Base-by-base conservation (phyloP, 2,329 filamentous ascomycete genomes). In the Paraphaeosphaeria minitans region DNA sequence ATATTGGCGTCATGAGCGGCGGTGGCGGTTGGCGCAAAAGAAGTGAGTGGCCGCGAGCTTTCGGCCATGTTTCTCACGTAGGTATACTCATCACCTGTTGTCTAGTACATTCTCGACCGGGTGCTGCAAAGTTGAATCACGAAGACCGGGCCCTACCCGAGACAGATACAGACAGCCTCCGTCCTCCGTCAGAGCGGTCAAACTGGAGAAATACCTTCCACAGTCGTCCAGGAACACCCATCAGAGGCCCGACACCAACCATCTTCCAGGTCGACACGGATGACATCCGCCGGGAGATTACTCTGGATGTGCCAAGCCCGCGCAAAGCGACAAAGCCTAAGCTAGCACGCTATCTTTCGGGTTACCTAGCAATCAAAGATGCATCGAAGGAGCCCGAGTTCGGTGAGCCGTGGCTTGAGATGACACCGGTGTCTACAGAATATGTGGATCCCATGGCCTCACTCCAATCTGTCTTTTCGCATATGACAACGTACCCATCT, bases 311-410 rank as follows among this genome's bases (percentile, higher is more conserved):
- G 1, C 60, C 71, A 7, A 68, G 71, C 13, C 70, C 76, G 14
- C 77, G 62, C 29, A 68, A 62, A 48, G 59, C 72, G 10, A 61
- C 76, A n/a, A 77, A 71, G 57, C 78, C 79, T 6, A 79, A 78
- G 54, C 63, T 79, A 19, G 68, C 71, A 19, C 74, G 74, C 4
- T 79, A 79, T 66, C 75, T 80, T 14, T 76, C 76, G 6, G 66
- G 73, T 12, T 74, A 76, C 41, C 53, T 60, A 39, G 55, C 59
- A 33, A 55, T 71, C 58, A 72, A 67, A 35, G 64, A 59, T 14
- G 59, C 63, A 14, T 50, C 57, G 53, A 72, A 60, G 46, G 65
- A 53, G 1, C 51, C 65, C 5, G 66, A 69, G 0, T 72, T 74
- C 52, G 56, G 63, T 16, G 64, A 69, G 29, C 70, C 70, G 3